Evolutionary conservation across 108 stramenopile genomes (phyloP).

Genomic region (Hondaea fermentalgiana): DNA sequence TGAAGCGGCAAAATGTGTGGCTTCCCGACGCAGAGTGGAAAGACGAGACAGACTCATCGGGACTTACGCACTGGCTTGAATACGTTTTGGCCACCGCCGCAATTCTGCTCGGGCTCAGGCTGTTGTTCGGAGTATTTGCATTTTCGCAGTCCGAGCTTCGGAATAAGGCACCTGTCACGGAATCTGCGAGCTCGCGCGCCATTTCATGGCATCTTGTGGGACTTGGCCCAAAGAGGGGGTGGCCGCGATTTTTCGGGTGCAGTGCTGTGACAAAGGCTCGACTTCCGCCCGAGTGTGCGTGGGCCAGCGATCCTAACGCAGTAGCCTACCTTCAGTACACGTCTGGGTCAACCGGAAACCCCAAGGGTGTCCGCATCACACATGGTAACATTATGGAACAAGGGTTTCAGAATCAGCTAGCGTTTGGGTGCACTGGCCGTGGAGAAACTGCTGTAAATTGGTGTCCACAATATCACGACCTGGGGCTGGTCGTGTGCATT

Average conservation of each 20-base stretch:
- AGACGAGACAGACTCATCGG: neutral
- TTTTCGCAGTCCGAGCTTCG: too few relatives aligned
- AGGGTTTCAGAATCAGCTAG: constrained; percentile 59
- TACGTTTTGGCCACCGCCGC: neutral
- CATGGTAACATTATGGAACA: constrained; percentile 32
- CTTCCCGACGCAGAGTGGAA: neutral
- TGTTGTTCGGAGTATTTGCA: neutral
- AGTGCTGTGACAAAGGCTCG: too few relatives aligned
- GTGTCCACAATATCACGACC: constrained; percentile 99
- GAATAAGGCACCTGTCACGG: too few relatives aligned
- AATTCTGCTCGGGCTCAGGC: neutral
- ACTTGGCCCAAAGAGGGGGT: too few relatives aligned
- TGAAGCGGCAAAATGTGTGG: neutral
- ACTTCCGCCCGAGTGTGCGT: neutral
- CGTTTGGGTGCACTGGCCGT: neutral
- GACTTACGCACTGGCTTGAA: neutral
- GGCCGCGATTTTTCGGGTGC: too few relatives aligned
- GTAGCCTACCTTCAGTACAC: constrained; percentile 96
- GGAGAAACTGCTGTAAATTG: constrained; percentile 40
- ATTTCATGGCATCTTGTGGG: too few relatives aligned
- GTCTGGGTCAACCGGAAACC: constrained; percentile 81
- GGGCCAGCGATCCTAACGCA: constrained; percentile 8
- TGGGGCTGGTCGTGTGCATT: constrained; percentile 93
- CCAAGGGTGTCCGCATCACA: constrained; percentile 83
- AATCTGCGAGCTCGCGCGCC: too few relatives aligned